Percentiles rank a stretch among this genome's conserved stretches.
phyloP scores from a whole-genome alignment of 345 rosid species.

The Abelmoschus esculentus region DNA sequence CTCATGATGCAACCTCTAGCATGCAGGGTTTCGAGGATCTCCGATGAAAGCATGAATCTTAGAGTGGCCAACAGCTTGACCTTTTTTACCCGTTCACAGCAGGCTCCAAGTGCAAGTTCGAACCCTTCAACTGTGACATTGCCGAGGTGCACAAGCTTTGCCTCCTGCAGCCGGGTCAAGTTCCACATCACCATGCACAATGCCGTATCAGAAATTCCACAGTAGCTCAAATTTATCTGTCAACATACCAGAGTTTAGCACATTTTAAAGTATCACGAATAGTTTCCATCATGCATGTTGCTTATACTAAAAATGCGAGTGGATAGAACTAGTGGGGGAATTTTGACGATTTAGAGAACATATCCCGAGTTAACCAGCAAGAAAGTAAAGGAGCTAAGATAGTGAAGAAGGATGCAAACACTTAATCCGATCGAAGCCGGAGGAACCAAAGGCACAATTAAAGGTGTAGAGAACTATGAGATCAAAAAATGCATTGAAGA shows the following conservation, averaged over 20 bases:
- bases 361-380: background rate
- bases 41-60: constrained; percentile 61
- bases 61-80: constrained; percentile 65
- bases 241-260: constrained; percentile 23
- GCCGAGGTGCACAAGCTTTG: constrained; percentile 60
- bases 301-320: background rate
- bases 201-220: constrained; percentile 43
- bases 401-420: background rate
- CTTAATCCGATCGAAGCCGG: background rate
- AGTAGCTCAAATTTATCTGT: constrained; percentile 81
- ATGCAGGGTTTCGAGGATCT: constrained; percentile 52
- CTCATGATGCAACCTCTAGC: constrained; percentile 71
- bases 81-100: constrained; percentile 66
- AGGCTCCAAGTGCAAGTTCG: constrained; percentile 65
- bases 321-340: background rate
- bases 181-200: constrained; percentile 76
- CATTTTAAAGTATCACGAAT: background rate
- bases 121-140: constrained; percentile 66
- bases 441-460: background rate
- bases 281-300: constrained; percentile 2
- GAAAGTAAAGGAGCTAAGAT: background rate
- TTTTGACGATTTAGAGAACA: background rate
- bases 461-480: background rate
- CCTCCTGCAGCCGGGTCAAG: constrained; percentile 74
- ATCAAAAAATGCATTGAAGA: background rate